These are phyloP conservation scores for Tieghemiomyces parasiticus DNA, from an alignment of 192 early-diverging fungal species.

Conservation along the genomic window DNA sequence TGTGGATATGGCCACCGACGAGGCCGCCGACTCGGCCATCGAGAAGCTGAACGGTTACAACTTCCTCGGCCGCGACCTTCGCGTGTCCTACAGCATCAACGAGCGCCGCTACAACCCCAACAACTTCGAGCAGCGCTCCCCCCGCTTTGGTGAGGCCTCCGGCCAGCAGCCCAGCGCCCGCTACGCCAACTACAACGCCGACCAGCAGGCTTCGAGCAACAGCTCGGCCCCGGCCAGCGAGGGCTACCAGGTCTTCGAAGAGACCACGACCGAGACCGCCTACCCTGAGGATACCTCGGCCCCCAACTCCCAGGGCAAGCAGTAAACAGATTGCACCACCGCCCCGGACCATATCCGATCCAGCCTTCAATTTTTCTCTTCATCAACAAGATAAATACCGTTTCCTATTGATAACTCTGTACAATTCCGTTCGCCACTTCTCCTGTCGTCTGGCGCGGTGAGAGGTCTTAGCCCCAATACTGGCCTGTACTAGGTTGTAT, in stretches of 20 bases:
- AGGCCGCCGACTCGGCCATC: background rate
- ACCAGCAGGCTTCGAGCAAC: background rate
- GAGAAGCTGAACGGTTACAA: slow-evolving; percentile 3
- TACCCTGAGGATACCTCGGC: too few species aligned
- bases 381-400: too few species aligned
- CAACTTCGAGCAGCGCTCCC: background rate
- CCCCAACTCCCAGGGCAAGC: too few species aligned
- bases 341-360: too few species aligned
- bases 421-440: too few species aligned
- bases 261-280: background rate
- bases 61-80: slow-evolving; percentile 5
- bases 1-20: background rate
- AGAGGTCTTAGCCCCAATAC: too few species aligned
- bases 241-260: background rate
- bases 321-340: too few species aligned
- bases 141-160: background rate
- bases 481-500: too few species aligned
- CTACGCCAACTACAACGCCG: background rate
- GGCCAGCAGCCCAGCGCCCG: background rate
- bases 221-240: background rate
- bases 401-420: too few species aligned
- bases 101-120: slow-evolving; percentile 3
- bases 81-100: slow-evolving; percentile 1
- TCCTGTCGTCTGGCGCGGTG: too few species aligned
- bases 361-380: too few species aligned